A percentile compares a stretch with the other conserved stretches of the same genome.
These are phyloP conservation scores for Fragaria ananassa DNA, from an alignment of 306 rosid genomes.

Conservation along the genomic window DNA sequence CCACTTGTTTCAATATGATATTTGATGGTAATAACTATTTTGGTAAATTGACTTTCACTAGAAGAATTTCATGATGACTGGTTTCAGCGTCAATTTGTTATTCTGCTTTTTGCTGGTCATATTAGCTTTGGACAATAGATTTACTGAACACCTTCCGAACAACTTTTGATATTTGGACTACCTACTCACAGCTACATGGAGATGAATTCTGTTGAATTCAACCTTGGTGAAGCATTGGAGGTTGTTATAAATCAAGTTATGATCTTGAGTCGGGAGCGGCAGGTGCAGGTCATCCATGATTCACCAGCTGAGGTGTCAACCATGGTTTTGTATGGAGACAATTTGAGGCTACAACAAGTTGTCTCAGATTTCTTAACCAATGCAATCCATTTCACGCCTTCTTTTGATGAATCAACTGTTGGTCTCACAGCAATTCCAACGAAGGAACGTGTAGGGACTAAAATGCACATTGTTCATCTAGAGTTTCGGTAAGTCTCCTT, in stretches of 20 bases:
- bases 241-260: slow-evolving; percentile 32
- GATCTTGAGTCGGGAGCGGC: slow-evolving; percentile 35
- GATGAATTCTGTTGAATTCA: slow-evolving; percentile 32
- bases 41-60: neutral
- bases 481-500: slow-evolving; percentile 32
- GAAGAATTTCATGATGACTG: too few species aligned
- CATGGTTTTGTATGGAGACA: slow-evolving; percentile 41
- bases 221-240: slow-evolving; percentile 36
- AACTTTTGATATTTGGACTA: slow-evolving; percentile 10
- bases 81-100: neutral
- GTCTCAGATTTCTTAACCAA: slow-evolving; percentile 36
- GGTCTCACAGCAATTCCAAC: slow-evolving; percentile 23
- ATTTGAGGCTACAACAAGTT: slow-evolving; percentile 40
- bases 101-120: neutral
- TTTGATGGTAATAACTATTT: neutral
- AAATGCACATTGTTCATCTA: slow-evolving; percentile 38
- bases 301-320: slow-evolving; percentile 35
- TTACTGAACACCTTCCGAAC: neutral
- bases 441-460: slow-evolving; percentile 36
- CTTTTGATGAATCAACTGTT: slow-evolving; percentile 26
- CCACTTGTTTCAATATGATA: neutral
- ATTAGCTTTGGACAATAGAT: neutral
- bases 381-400: slow-evolving; percentile 31
- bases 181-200: slow-evolving; percentile 35
- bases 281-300: slow-evolving; percentile 30